Base-by-base conservation (phyloP, 2,329 filamentous ascomycete species). In the Trichophyton mentagrophytes region DNA sequence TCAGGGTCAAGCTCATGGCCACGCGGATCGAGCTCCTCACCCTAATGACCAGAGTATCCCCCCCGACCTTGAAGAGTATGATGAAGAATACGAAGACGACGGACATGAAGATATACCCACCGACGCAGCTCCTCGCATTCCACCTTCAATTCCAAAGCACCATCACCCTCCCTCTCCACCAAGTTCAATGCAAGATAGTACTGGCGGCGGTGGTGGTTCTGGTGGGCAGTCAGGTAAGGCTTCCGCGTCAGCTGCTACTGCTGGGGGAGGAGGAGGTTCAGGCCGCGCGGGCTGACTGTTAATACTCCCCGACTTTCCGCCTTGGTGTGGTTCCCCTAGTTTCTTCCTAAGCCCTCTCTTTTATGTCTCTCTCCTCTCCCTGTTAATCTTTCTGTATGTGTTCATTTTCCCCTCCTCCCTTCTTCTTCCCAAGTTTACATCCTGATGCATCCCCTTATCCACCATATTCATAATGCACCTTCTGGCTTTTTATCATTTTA, bases 111-210 rank as follows among this genome's bases (percentile, higher is more conserved):
- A 80, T 44, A 72, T 63, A 27, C 46, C 22, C 25, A 27, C 46
- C 76, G 63, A 61, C 72, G 9, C 68, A 69, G 44, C 72, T 73
- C 71, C 72, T 20, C 70, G 73, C 6, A 66, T 69, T 38, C 69
- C 66, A 44, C 70, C 68, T 79, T 66, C 86, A 85, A 71, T 86
- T 85, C 72, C 78, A 86, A 70, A 76, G 27, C 49, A 33, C 8
- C 49, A 55, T n/a, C 49, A 36, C 15, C 49, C 25, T 36, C 49
- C 49, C 7, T 55, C 49, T 3, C 49, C 49, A 27, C 49, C 49
- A 17, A 36, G 22, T 22, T 55, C 30, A 5, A 36, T 55, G 49
- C 20, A 49, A 49, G 46, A 49, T 49, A 22, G 44, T 27, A 17
- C 11, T 27, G 22, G 22, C 9, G 22, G 22, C 9, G 44, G n/a